Conservation (phyloP, 306 rosid species). For the Abrus precatorius region DNA sequence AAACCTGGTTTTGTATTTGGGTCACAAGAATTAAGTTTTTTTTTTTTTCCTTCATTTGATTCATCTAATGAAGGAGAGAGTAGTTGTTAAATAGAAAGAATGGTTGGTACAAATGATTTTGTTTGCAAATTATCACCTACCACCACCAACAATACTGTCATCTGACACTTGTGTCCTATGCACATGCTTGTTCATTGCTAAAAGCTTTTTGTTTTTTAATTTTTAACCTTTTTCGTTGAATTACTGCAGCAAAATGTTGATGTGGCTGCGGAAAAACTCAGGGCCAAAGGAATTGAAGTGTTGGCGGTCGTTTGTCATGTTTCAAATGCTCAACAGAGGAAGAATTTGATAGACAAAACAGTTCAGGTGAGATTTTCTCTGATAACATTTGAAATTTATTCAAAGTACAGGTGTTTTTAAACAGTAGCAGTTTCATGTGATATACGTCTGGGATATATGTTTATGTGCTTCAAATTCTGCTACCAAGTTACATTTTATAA, state of each 20-base stretch:
- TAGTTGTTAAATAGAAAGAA: not conserved
- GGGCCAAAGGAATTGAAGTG: conserved; percentile 73
- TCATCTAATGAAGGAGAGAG: not conserved
- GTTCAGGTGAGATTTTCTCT: conserved; percentile 61
- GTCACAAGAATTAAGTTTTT: not conserved
- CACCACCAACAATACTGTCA: not conserved
- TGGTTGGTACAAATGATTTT: not conserved
- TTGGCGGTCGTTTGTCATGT: conserved; percentile 86
- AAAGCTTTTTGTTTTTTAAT: not conserved
- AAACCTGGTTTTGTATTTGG: not conserved
- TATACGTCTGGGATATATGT: not conserved
- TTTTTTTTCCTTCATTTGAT: not conserved
- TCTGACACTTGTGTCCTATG: not conserved
- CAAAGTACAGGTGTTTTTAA: not conserved
- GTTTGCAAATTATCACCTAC: not conserved
- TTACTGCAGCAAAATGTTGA: conserved; percentile 79
- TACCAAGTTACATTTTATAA: not conserved
- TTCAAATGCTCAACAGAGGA: conserved; percentile 77
- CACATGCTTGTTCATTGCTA: not conserved
- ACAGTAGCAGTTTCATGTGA: not conserved
- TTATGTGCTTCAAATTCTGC: not conserved
- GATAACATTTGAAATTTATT: not conserved
- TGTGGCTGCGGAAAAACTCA: conserved; percentile 76
- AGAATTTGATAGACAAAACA: conserved; percentile 73
- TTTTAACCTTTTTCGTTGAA: conserved; percentile 4